phyloP scores from a whole-genome alignment of 2,329 filamentous ascomycete genomes.

The Colletotrichum orchidophilum region DNA sequence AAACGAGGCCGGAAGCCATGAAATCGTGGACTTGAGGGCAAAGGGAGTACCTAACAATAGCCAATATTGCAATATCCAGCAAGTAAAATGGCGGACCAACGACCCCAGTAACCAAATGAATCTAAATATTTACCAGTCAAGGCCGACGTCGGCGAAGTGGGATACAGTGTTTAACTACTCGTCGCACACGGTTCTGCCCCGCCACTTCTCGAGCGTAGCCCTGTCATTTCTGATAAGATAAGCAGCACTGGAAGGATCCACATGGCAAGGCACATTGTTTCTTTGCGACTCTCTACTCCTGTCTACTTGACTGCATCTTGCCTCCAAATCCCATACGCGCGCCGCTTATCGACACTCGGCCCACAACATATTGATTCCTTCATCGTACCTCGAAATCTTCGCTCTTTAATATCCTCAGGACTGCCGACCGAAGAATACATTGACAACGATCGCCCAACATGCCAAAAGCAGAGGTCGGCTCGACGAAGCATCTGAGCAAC shows the following conservation, averaged over 20 bases:
- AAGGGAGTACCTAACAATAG: neutral
- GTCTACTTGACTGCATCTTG: neutral
- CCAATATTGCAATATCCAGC: neutral
- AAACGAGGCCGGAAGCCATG: too few relatives aligned
- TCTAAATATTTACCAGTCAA: slow-evolving; percentile 22
- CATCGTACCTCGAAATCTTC: neutral
- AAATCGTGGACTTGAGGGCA: neutral
- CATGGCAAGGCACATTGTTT: neutral
- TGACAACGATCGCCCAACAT: slow-evolving; percentile 61
- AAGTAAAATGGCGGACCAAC: neutral
- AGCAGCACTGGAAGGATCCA: neutral
- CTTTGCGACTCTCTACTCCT: neutral
- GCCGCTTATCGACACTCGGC: neutral
- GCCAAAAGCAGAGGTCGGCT: slow-evolving; percentile 92
- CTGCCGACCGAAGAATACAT: neutral
- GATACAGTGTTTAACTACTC: slow-evolving; percentile 5
- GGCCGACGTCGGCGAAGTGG: slow-evolving; percentile 26
- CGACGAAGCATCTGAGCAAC: slow-evolving; percentile 90
- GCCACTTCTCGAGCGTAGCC: neutral
- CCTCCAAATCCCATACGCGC: neutral
- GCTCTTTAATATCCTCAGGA: neutral
- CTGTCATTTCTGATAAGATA: slow-evolving; percentile 24
- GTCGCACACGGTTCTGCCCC: slow-evolving; percentile 20
- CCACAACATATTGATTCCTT: neutral
- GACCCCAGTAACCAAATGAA: slow-evolving; percentile 8